Evolutionary conservation across 495 filamentous ascomycete genomes (phyloP), one percentile per base, ranked within the genome.

Genomic region (Sordaria brevicollis): DNA sequence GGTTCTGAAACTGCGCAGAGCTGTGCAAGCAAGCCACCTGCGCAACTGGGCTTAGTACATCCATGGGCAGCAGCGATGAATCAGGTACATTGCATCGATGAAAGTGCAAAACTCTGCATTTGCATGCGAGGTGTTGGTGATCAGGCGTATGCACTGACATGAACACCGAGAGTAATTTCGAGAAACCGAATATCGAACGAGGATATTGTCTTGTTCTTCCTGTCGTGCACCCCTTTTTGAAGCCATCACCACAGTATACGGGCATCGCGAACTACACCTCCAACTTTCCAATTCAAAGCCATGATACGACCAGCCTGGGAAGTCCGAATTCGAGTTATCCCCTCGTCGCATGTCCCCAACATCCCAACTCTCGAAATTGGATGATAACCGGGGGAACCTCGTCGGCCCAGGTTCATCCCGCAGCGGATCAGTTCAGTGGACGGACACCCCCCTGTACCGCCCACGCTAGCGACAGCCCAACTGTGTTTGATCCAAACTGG

Each of bases 401-500:
- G 8, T 43, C 39, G n/a, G n/a, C n/a, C n/a, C n/a, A n/a, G n/a
- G n/a, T n/a, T 19, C n/a, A 19, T 5, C 13, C 37, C 13, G 13
- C 37, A 39, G 6, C 37, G n/a, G n/a, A n/a, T n/a, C n/a, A n/a
- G n/a, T n/a, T n/a, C n/a, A 39, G 4, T 39, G 15, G 37, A 39
- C 13, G 0, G 37, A 15, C 5, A 17, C 19, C 41, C n/a, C 19
- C 19, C n/a, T n/a, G n/a, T 8, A 49, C 41, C 41, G 41, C 41
- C 41, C 41, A 21, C 41, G 41, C 41, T 43, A 21, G n/a, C 41
- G 41, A 41, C n/a, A 41, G 39, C 39, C 39, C 39, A 43, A 43
- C 39, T 10, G 8, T 43, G 39, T 43, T 43, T 43, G 39, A 43
- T 43, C 39, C 39, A 43, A 43, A 43, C 39, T 21, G n/a, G 39